phyloP scores from a whole-genome alignment of 768 basidiomycete species.

The Xerocomellus dryophilus region DNA sequence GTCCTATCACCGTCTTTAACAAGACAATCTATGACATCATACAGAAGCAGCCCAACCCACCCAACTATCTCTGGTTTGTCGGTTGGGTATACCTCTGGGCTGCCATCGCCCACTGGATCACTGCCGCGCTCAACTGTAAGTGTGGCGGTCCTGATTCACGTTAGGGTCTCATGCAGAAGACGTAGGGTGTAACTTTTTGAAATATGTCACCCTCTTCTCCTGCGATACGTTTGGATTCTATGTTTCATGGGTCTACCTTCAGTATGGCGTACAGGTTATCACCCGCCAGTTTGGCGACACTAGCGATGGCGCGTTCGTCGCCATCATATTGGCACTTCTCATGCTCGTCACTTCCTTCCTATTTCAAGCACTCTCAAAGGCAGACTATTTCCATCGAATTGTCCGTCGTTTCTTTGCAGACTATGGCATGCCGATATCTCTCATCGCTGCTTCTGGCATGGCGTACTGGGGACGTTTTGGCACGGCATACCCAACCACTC shows the following conservation, averaged over 20 bases:
- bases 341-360: constrained; percentile 76
- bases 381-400: constrained; percentile 68
- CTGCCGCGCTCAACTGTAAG: constrained; percentile 74
- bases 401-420: constrained; percentile 76
- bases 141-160: background rate
- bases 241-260: constrained; percentile 85
- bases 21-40: constrained; percentile 84
- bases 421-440: constrained; percentile 88
- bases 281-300: constrained; percentile 60
- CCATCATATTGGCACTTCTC: constrained; percentile 70
- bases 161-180: background rate
- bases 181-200: constrained; percentile 76
- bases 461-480: constrained; percentile 87
- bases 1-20: constrained; percentile 91
- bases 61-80: constrained; percentile 79
- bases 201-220: constrained; percentile 85
- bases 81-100: constrained; percentile 94
- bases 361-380: constrained; percentile 63
- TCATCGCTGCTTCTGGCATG: constrained; percentile 70
- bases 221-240: constrained; percentile 94
- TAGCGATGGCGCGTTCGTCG: constrained; percentile 52
- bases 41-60: constrained; percentile 51
- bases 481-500: constrained; percentile 52
- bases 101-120: constrained; percentile 81
- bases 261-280: constrained; percentile 85